Percentiles rank a stretch among this genome's conserved stretches.
These are phyloP conservation scores for Penicillium sp. DNA, from an alignment of 2,329 filamentous ascomycete species.

Conservation along the genomic window DNA sequence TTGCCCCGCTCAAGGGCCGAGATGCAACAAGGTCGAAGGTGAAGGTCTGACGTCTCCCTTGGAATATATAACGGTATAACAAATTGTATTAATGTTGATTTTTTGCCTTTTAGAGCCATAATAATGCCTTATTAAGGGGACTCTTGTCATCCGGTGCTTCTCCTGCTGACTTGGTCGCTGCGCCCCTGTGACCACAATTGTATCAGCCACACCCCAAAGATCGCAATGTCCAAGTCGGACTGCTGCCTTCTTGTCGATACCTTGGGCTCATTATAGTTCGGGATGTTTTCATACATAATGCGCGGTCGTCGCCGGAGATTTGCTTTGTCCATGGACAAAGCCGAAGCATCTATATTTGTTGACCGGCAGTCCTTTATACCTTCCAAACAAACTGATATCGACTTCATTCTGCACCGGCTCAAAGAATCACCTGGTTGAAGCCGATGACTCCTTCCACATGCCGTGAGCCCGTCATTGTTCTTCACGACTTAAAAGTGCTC, in stretches of 20 bases:
- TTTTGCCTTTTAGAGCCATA: neutral
- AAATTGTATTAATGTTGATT: neutral
- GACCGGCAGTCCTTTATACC: conserved; percentile 1
- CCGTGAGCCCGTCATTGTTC: neutral
- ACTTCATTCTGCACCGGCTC: conserved; percentile 1
- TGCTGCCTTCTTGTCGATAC: conserved; percentile 6
- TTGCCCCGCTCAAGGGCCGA: too few relatives aligned
- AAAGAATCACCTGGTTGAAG: conserved; percentile 24
- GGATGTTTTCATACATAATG: conserved; percentile 5
- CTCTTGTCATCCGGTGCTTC: conserved; percentile 11
- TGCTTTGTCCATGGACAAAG: conserved; percentile 2
- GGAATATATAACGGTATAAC: neutral
- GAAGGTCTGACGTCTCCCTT: too few relatives aligned
- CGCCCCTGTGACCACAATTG: too few relatives aligned
- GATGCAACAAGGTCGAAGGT: too few relatives aligned
- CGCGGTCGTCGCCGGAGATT: neutral
- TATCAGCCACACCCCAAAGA: conserved; percentile 11
- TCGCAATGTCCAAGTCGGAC: neutral
- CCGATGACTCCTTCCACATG: conserved; percentile 26
- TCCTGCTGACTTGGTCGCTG: conserved; percentile 22
- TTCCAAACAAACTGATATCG: neutral
- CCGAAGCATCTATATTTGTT: neutral
- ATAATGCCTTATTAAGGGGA: neutral
- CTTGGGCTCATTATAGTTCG: neutral
- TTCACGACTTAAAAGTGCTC: neutral